A percentile compares a stretch with the other conserved stretches of the same genome.
Conservation (phyloP, 805 yeast species). For the Pichia nanzhaoensis region DNA sequence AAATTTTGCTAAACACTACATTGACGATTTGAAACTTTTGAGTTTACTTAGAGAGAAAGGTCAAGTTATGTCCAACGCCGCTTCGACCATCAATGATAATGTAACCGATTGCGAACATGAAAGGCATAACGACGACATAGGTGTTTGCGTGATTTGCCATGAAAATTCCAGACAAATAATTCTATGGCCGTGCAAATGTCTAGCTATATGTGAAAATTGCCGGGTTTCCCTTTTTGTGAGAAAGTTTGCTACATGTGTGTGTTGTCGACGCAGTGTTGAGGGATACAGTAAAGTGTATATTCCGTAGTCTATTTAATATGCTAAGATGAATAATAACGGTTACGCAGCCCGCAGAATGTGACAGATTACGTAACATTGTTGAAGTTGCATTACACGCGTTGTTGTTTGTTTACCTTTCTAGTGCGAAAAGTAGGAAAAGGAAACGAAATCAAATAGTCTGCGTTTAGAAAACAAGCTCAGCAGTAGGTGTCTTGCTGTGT, state of each 20-base stretch:
- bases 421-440: background rate
- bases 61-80: background rate
- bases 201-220: constrained; percentile 83
- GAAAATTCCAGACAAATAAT: constrained; percentile 66
- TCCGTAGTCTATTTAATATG: constrained; percentile 28
- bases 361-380: background rate
- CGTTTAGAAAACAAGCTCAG: too few relatives aligned
- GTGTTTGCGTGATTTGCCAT: constrained; percentile 77
- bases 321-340: background rate
- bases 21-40: constrained; percentile 21
- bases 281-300: constrained; percentile 55
- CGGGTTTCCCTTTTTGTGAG: constrained; percentile 65
- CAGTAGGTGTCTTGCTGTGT: too few relatives aligned
- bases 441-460: too few relatives aligned
- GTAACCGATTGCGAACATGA: constrained; percentile 19
- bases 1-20: constrained; percentile 19
- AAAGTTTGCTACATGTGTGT: constrained; percentile 73
- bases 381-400: background rate
- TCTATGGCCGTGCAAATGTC: constrained; percentile 90
- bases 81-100: background rate
- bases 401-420: background rate
- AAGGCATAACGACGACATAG: constrained; percentile 30
- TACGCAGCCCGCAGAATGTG: background rate
- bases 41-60: constrained; percentile 24
- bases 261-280: constrained; percentile 72